These are phyloP conservation scores for Pseudonitzschia multiseries DNA, from an alignment of 108 stramenopile species.

Conservation along the genomic window DNA sequence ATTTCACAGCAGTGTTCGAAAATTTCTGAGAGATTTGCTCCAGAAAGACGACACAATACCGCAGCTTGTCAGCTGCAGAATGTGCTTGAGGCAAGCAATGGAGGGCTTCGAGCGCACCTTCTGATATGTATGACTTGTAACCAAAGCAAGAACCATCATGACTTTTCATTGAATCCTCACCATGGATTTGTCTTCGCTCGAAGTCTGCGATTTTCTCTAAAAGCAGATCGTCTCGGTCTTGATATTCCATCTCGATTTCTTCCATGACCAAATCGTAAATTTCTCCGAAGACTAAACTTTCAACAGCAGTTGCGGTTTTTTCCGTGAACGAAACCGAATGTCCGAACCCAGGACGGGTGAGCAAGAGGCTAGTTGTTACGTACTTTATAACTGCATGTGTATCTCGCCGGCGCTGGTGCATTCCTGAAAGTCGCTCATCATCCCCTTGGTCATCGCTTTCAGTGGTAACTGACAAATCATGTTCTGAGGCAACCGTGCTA, in stretches of 20 bases:
- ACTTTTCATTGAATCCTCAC: neutral
- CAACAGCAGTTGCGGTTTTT: slow-evolving; percentile 71
- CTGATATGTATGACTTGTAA: slow-evolving; percentile 21
- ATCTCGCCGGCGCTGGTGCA: slow-evolving; percentile 55
- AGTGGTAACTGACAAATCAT: neutral
- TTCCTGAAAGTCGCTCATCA: slow-evolving; percentile 16
- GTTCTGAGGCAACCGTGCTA: neutral
- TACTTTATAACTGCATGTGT: slow-evolving; percentile 85
- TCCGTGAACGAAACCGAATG: slow-evolving; percentile 68
- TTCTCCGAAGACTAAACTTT: slow-evolving; percentile 80
- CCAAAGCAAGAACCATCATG: neutral
- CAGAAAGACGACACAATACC: slow-evolving; percentile 66
- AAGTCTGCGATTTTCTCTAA: slow-evolving; percentile 48
- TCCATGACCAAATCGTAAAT: slow-evolving; percentile 67
- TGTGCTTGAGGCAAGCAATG: slow-evolving; percentile 57
- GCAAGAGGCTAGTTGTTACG: slow-evolving; percentile 80
- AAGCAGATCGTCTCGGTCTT: slow-evolving; percentile 38
- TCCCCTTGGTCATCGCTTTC: neutral
- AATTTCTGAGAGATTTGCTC: slow-evolving; percentile 72
- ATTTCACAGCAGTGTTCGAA: slow-evolving; percentile 28
- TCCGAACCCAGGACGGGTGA: slow-evolving; percentile 72
- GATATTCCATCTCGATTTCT: slow-evolving; percentile 52
- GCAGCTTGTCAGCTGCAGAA: slow-evolving; percentile 72
- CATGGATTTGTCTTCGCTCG: slow-evolving; percentile 3
- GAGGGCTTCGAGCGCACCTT: slow-evolving; percentile 55